A percentile compares a stretch with the other conserved stretches of the same genome.
These are phyloP conservation scores for Acephala macrosclerotiorum DNA, from an alignment of 2,329 filamentous ascomycete genomes.

Conservation along the genomic window DNA sequence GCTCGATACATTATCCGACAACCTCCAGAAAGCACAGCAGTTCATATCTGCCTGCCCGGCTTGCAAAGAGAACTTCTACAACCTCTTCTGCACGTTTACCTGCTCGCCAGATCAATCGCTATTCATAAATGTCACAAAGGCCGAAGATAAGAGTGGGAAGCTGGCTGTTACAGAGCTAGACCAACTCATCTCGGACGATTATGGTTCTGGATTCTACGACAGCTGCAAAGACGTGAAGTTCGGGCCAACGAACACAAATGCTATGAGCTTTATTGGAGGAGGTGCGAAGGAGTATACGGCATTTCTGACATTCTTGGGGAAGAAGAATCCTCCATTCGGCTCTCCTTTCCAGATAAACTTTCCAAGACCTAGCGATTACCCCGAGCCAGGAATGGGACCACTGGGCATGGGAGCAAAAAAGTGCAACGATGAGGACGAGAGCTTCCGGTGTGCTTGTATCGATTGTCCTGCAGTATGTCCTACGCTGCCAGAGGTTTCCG, in stretches of 20 bases:
- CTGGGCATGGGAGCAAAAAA: slow-evolving; percentile 77
- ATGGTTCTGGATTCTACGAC: slow-evolving; percentile 88
- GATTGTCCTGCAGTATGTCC: slow-evolving; percentile 91
- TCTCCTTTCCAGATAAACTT: slow-evolving; percentile 99
- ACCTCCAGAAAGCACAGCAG: slow-evolving; percentile 84
- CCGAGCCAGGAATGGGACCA: slow-evolving; percentile 74
- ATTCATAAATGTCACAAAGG: slow-evolving; percentile 90
- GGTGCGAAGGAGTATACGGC: slow-evolving; percentile 89
- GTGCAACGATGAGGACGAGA: slow-evolving; percentile 88
- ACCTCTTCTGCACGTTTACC: slow-evolving; percentile 97
- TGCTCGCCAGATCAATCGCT: slow-evolving; percentile 97
- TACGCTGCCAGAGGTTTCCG: slow-evolving; percentile 76
- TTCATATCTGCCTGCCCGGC: slow-evolving; percentile 95
- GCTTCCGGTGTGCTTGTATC: slow-evolving; percentile 90
- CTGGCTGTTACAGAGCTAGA: slow-evolving; percentile 86
- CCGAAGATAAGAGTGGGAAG: slow-evolving; percentile 62
- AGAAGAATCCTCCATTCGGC: slow-evolving; percentile 84
- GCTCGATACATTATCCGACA: slow-evolving; percentile 81
- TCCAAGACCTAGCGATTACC: slow-evolving; percentile 63
- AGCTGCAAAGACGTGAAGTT: slow-evolving; percentile 99
- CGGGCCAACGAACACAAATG: slow-evolving; percentile 89
- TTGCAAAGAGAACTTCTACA: slow-evolving; percentile 98
- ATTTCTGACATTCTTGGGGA: slow-evolving; percentile 89
- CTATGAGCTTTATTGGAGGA: slow-evolving; percentile 95
- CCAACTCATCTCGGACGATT: slow-evolving; percentile 84